phyloP scores from a whole-genome alignment of 2,329 filamentous ascomycete species.

The Calonectria hongkongensis region DNA sequence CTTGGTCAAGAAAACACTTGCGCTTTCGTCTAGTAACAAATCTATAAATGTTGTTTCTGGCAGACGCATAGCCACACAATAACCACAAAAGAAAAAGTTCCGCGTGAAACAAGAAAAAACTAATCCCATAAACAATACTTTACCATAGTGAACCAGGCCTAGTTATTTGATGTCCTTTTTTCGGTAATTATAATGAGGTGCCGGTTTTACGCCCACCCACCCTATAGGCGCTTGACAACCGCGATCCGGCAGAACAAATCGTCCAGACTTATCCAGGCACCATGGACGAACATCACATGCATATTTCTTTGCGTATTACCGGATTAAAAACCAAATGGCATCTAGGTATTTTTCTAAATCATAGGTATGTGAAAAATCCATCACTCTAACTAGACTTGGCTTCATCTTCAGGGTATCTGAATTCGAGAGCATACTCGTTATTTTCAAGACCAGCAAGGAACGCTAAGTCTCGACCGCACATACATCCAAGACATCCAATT shows the following conservation, averaged over 20 bases:
- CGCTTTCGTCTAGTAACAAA: too few relatives aligned
- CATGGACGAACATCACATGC: neutral
- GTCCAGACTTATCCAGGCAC: neutral
- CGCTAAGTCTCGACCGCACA: constrained; percentile 18
- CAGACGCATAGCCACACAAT: too few relatives aligned
- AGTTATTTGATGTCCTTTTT: too few relatives aligned
- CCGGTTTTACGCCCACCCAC: too few relatives aligned
- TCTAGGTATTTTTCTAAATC: constrained; percentile 39
- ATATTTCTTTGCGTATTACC: neutral
- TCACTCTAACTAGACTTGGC: neutral
- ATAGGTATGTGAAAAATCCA: constrained; percentile 28
- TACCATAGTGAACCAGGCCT: too few relatives aligned
- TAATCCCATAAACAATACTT: too few relatives aligned
- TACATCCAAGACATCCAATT: constrained; percentile 2
- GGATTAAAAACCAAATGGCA: constrained; percentile 31
- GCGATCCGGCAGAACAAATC: neutral
- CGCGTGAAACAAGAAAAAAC: too few relatives aligned
- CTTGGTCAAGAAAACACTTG: too few relatives aligned
- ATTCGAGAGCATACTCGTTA: constrained; percentile 2
- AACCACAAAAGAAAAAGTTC: too few relatives aligned
- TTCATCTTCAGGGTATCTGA: constrained; percentile 1
- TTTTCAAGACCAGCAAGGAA: constrained; percentile 30
- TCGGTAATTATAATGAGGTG: too few relatives aligned
- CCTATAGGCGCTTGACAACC: too few relatives aligned
- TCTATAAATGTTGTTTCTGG: too few relatives aligned